A percentile compares a stretch with the other conserved stretches of the same genome.
Conservation (phyloP, 345 rosid species). For the Citrus maxima region DNA sequence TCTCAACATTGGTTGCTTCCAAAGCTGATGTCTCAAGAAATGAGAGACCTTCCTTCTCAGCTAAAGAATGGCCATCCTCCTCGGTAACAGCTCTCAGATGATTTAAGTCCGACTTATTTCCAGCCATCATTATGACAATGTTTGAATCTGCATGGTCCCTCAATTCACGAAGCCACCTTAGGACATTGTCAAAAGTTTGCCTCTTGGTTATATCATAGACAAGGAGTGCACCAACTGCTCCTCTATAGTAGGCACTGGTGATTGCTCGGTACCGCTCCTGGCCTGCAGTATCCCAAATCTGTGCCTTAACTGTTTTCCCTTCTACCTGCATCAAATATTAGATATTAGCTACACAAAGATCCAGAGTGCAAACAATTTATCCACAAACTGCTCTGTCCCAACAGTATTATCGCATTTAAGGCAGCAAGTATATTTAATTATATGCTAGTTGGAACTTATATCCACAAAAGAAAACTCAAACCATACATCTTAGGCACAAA, state of each 20-base stretch:
- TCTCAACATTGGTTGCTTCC: slow-evolving; percentile 65
- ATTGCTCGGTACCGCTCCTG: slow-evolving; percentile 75
- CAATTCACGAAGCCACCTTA: slow-evolving; percentile 72
- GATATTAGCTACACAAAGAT: not conserved
- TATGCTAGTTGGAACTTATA: not conserved
- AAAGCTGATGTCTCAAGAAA: slow-evolving; percentile 73
- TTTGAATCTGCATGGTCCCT: slow-evolving; percentile 76
- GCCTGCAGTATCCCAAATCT: slow-evolving; percentile 87
- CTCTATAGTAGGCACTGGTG: slow-evolving; percentile 74
- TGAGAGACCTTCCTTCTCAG: slow-evolving; percentile 68
- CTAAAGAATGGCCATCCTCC: slow-evolving; percentile 53
- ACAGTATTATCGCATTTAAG: too few species aligned
- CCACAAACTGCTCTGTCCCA: not conserved
- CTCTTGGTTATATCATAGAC: slow-evolving; percentile 82
- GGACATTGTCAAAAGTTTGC: slow-evolving; percentile 65
- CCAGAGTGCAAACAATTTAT: not conserved
- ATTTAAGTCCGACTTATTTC: slow-evolving; percentile 67
- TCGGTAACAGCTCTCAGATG: slow-evolving; percentile 65
- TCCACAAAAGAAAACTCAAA: not conserved
- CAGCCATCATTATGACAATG: slow-evolving; percentile 82
- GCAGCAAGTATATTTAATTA: not conserved
- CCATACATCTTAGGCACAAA: not conserved
- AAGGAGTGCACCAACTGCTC: slow-evolving; percentile 77
- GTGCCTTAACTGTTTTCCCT: slow-evolving; percentile 81
- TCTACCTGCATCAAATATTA: slow-evolving; percentile 44